Evolutionary conservation across 345 rosid species (phyloP), one percentile per base, ranked within the genome.

Genomic region (Eucalyptus urophylla): DNA sequence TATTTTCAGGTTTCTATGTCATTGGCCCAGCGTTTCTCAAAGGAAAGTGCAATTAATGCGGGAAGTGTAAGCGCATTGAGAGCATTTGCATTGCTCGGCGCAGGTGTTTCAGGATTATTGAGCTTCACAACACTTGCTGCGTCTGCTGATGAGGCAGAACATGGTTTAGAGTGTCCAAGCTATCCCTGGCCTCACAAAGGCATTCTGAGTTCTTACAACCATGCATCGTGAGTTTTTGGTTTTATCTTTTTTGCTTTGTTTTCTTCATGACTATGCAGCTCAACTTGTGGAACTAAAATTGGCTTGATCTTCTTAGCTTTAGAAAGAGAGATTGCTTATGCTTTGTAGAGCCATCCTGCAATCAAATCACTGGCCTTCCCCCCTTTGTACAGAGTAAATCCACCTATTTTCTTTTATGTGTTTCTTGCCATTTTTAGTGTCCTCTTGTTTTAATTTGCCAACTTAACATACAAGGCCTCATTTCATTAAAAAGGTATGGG

Each of bases 131-230:
- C 99, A 6, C 88, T 96, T 72, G 29, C 62, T 56, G 98, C 97
- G 44, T 93, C 99, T 87, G 98, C 99, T 56, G 99, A 98, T 90
- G 99, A 96, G 93, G 99, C 99, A 51, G 99, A 97, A 87, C 99
- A 98, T 58, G 99, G 99, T 49, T 90, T 98, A 92, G 97, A 89
- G 60, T 93, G 92, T 91, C 95, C 99, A 76, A 94, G 86, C 90
- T 97, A 98, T 94, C 99, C 99, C 87, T 98, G 99, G 99, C 99
- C 99, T 92, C 99, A 96, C 90, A 58, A 92, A 87, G 99, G 99
- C 92, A 98, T 98, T 91, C 97, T 98, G 69, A 96, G 99, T 91
- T 98, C 99, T 83, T 98, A 97, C 86, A 99, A 98, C 92, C 99
- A 97, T 93, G 97, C 99, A 65, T 98, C 99, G 99, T 98, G 91